Evolutionary conservation across 2,329 filamentous ascomycete species (phyloP), one percentile per base, ranked within the genome.

Genomic region (Cordyceps javanica): DNA sequence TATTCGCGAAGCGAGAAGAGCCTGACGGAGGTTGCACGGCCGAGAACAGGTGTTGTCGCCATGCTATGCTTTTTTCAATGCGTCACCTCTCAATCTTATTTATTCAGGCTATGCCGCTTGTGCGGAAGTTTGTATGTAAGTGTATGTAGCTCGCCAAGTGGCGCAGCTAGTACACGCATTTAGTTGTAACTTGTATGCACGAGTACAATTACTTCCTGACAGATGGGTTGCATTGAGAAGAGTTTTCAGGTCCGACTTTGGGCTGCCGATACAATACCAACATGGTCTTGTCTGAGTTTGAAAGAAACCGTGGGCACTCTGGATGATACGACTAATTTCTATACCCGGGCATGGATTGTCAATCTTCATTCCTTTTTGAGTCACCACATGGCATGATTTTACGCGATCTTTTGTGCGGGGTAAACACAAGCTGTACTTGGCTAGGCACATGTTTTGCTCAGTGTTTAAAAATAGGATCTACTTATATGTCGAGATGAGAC

Each of bases 351-450:
- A 14, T 30, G 7, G 44, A 56, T 49, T 56, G 34, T 21, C 53
- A 25, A 46, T n/a, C 9, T 19, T n/a, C 32, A 23, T 41, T 28
- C 53, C 53, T 30, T 19, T 49, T 41, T 41, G 34, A 41, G 44
- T 25, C 21, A 14, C 25, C 23, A 36, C 51, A 34, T 34, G 19
- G 28, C n/a, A 28, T 25, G 23, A 49, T 13, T 49, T 16, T 36
- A 19, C 23, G 26, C 44, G 32, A 56, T 56, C 34, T 41, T 48
- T n/a, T 32, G 44, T 41, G 53, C 53, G 53, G 53, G 44, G 53
- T 32, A 21, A 44, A 41, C 10, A 36, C 34, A 11, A 11, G 30
- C 30, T 32, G 32, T 9, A 26, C 41, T 5, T 14, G 25, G 26
- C 50, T 32, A 26, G 32, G 38, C 51, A 54, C 38, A 54, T 55